Base-by-base conservation (phyloP, 805 yeast species). In the Schwanniomyces yamadae region DNA sequence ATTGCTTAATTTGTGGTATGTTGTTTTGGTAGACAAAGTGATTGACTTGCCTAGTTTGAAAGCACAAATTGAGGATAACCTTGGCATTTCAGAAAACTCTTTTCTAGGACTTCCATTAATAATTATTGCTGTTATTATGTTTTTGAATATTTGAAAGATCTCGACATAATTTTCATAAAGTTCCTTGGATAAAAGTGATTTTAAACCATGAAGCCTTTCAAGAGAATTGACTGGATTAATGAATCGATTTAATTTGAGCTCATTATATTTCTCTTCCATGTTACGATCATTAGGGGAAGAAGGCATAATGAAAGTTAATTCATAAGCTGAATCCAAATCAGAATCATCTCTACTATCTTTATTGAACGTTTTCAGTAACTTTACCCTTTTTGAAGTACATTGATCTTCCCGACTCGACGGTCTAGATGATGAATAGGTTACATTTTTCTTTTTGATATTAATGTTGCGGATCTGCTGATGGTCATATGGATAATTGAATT, bases 11-110 rank as follows among this genome's bases (percentile, higher is more conserved):
- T 50, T 54, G 36, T 51, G 58, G 45, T 57, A 64, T 2, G 71
- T 52, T 3, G 69, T 48, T 29, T 59, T 55, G 7, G 68, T 52
- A 1, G 63, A 55, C 12, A 62, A 41, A 0, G 62, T 66, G 33
- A 66, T 60, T 13, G 54, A 50, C 26, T 60, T 57, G 6, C 73
- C 71, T 10, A 65, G 33, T 21, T 53, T 57, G 20, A 37, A 46
- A 2, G 45, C 25, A 21, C 64, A 53, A 8, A 59, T 37, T 3
- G 46, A 33, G 4, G 66, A 41, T 10, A 61, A 48, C 14, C 45
- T 44, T 10, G 38, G 35, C 19, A 24, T 31, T 10, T 18, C 29
- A 10, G 13, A 11, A 15, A 5, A 5, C 16, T 13, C 15, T 2
- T 22, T 13, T 16, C 10, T 6, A 16, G 15, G 13, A 6, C 11